Base-by-base conservation (phyloP, 768 basidiomycete genomes). In the Russula compacta region DNA sequence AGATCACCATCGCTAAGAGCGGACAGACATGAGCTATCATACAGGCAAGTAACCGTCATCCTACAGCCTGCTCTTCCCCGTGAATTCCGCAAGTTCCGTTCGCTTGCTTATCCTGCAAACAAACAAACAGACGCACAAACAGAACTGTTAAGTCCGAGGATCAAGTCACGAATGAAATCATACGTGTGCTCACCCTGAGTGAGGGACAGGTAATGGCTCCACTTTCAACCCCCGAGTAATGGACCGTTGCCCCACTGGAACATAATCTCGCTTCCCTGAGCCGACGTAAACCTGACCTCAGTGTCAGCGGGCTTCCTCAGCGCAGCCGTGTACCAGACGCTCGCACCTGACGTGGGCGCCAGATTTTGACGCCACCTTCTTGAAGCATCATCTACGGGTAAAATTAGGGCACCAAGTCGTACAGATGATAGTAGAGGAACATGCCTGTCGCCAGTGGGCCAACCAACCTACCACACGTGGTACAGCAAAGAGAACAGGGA, bases 381-480 rank as follows among this genome's bases (percentile, higher is more conserved):
- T 89, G 86, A 49, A 95, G 75, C 92, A 94, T 94, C 88, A 94
- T 90, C 85, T 95, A 68, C 54, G 32, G 48, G 58, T 19, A 11
- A 35, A 8, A n/a, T 60, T 35, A 47, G 36, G 14, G 36, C 24
- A 29, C 2, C 2, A 32, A 3, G 14, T 14, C 14, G 12, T 39
- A 8, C n/a, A 33, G 15, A 15, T 51, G 21, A 21, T 38, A n/a
- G 29, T 9, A 6, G n/a, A 33, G 19, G 1, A 47, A 64, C 72
- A 56, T 58, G 84, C 88, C 80, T 90, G 89, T 57, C 89, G 79
- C 92, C 92, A 95, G 72, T 94, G 92, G 0, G 92, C 89, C 8
- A 95, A 77, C 93, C 92, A 95, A 19, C 93, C 92, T 32, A 92
- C 91, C 8, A 95, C 91, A 21, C 93, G 83, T 1, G 93, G 93